Percentiles rank a stretch among this genome's conserved stretches.
phyloP scores from a whole-genome alignment of 163 green algal genomes.

The Dunaliella salina region DNA sequence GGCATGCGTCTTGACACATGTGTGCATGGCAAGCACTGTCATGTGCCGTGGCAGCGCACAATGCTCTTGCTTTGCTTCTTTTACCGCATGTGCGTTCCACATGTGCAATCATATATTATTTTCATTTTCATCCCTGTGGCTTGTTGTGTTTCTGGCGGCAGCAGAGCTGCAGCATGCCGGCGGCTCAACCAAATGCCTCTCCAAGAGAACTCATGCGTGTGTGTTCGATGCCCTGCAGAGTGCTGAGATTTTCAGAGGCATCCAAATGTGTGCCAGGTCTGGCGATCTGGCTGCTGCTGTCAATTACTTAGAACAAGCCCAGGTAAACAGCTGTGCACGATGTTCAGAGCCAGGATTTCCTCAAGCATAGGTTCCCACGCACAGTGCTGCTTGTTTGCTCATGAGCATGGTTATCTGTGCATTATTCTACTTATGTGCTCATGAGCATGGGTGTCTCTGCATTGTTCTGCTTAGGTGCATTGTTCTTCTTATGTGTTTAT shows the following conservation, averaged over 20 bases:
- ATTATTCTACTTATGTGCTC: not conserved
- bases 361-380: too few species aligned
- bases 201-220: not conserved
- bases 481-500: not conserved
- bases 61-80: too few species aligned
- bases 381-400: too few species aligned
- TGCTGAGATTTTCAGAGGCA: not conserved
- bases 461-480: too few species aligned
- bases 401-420: not conserved
- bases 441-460: too few species aligned
- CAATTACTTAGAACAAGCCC: not conserved
- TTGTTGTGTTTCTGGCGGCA: not conserved
- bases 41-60: too few species aligned
- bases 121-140: not conserved
- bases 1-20: too few species aligned
- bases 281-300: not conserved
- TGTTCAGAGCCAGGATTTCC: too few species aligned
- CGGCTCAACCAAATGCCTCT: not conserved
- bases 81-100: too few species aligned
- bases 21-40: too few species aligned
- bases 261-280: conserved; percentile 2
- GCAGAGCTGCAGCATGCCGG: not conserved
- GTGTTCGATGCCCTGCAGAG: not conserved
- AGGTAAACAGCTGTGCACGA: not conserved
- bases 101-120: not conserved